phyloP scores from a whole-genome alignment of 208 protist species.

The Trypanosoma brucei region DNA sequence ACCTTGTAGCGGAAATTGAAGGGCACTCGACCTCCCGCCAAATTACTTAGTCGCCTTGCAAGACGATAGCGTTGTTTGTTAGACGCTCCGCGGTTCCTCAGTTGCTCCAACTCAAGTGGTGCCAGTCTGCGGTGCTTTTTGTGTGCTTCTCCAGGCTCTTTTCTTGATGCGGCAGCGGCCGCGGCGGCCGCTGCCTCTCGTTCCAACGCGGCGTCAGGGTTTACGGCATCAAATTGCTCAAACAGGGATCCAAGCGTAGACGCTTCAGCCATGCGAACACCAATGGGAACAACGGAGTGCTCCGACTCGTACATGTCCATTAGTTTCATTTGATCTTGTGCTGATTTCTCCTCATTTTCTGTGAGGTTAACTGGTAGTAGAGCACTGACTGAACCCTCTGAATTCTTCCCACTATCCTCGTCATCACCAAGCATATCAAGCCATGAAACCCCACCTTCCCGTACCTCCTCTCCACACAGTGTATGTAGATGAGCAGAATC shows the following conservation, averaged over 20 bases:
- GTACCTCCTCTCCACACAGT: not conserved
- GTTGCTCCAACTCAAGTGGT: conserved; percentile 49
- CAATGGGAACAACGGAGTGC: conserved; percentile 63
- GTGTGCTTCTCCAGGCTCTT: not conserved
- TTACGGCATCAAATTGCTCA: conserved; percentile 62
- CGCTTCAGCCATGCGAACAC: conserved; percentile 56
- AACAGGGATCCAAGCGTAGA: conserved; percentile 55
- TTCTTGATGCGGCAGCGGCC: conserved; percentile 14
- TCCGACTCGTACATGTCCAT: conserved; percentile 76
- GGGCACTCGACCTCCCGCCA: conserved; percentile 67
- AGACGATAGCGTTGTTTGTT: conserved; percentile 55
- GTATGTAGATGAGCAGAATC: not conserved
- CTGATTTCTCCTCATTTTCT: conserved; percentile 2
- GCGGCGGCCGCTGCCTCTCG: conserved; percentile 21
- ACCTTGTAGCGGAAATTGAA: conserved; percentile 86
- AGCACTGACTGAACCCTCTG: conserved; percentile 9
- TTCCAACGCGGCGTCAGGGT: conserved; percentile 36
- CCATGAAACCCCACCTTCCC: conserved; percentile 29
- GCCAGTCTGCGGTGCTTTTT: conserved; percentile 25
- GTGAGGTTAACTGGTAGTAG: not conserved
- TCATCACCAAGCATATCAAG: conserved; percentile 41
- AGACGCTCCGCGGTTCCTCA: conserved; percentile 58
- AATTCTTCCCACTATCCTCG: conserved; percentile 7
- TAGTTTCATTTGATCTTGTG: conserved; percentile 23
- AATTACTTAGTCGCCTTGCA: conserved; percentile 62